These are phyloP conservation scores for Betula pendula DNA, from an alignment of 306 rosid genomes.

Conservation along the genomic window DNA sequence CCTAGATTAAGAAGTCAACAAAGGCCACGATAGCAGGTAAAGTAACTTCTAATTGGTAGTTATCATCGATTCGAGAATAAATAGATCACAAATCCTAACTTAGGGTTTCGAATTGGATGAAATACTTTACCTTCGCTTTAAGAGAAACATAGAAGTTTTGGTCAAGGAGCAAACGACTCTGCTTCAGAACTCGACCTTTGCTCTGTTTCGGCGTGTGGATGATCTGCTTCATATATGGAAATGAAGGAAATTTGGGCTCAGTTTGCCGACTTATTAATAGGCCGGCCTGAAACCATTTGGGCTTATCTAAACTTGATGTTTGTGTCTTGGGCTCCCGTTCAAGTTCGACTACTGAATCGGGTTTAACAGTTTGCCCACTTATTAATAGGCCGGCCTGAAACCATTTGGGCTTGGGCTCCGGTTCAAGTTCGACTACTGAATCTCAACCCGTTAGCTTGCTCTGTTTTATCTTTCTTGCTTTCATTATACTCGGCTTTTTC, in stretches of 20 bases:
- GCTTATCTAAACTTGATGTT: background rate
- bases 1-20: slow-evolving; percentile 1
- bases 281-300: background rate
- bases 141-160: background rate
- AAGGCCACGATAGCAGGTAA: background rate
- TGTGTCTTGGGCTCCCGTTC: background rate
- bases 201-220: background rate
- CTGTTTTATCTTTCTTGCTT: no score
- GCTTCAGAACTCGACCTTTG: slow-evolving; percentile 1
- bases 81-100: background rate
- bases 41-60: background rate
- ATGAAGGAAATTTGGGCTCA: background rate
- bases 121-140: background rate
- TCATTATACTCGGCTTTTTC: no score
- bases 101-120: background rate
- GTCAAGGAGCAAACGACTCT: background rate
- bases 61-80: background rate
- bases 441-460: no score
- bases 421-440: no score
- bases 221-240: background rate
- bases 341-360: no score
- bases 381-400: no score
- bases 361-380: background rate
- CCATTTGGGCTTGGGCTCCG: background rate
- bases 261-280: background rate